Evolutionary conservation across 2,329 filamentous ascomycete species (phyloP).

Genomic region (Chaetomiaceae sp.): DNA sequence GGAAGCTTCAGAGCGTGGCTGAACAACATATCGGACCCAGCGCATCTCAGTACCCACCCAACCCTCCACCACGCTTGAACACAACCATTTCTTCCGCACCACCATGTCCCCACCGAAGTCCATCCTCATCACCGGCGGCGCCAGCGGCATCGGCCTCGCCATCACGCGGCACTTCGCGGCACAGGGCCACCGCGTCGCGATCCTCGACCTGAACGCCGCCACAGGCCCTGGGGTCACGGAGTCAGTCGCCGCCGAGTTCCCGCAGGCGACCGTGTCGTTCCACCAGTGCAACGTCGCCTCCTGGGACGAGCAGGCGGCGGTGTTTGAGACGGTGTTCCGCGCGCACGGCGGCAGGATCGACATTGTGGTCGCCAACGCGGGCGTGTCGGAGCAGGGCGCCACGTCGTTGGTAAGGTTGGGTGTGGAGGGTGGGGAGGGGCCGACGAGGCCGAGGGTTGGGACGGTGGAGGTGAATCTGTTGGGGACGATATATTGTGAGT

Average conservation of each 20-base stretch:
- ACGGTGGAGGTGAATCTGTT: slow-evolving; percentile 34
- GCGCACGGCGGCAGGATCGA: slow-evolving; percentile 31
- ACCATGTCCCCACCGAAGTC: slow-evolving; percentile 9
- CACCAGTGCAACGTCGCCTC: slow-evolving; percentile 33
- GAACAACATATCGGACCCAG: neutral
- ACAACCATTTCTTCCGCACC: neutral
- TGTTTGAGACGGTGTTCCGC: slow-evolving; percentile 24
- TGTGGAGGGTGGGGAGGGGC: slow-evolving; percentile 25
- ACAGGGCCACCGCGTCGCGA: slow-evolving; percentile 14
- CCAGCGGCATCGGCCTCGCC: slow-evolving; percentile 22
- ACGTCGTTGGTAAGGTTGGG: slow-evolving; percentile 28
- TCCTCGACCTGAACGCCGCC: slow-evolving; percentile 19
- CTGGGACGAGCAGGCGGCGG: slow-evolving; percentile 30
- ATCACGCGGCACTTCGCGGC: slow-evolving; percentile 19
- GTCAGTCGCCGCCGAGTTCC: slow-evolving; percentile 23
- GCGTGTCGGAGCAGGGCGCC: slow-evolving; percentile 37
- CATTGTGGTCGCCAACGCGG: slow-evolving; percentile 45
- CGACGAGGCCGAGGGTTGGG: slow-evolving; percentile 25
- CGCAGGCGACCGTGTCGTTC: slow-evolving; percentile 26
- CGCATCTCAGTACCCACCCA: neutral
- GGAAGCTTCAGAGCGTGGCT: neutral
- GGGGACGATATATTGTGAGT: slow-evolving; percentile 40
- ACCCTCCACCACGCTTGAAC: neutral
- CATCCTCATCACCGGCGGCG: slow-evolving; percentile 22
- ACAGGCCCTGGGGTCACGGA: slow-evolving; percentile 18